Evolutionary conservation across 768 basidiomycete genomes (phyloP).

Genomic region (Trametes cinnabarina): DNA sequence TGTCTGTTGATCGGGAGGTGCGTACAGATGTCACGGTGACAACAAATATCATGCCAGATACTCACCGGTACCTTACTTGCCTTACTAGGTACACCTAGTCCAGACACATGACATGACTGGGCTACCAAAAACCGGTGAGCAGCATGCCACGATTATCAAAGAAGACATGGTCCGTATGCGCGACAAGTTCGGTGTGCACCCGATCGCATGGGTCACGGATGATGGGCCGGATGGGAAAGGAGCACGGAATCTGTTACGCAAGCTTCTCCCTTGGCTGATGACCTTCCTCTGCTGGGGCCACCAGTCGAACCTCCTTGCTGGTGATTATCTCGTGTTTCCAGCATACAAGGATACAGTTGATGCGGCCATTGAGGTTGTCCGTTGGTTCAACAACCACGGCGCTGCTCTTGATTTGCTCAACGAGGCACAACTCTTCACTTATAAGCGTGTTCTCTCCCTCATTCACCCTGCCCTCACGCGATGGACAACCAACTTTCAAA

Average conservation of each 20-base stretch:
- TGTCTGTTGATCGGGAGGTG: constrained; percentile 16
- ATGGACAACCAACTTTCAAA: constrained; percentile 21
- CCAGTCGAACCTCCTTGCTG: constrained; percentile 30
- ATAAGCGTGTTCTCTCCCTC: background rate
- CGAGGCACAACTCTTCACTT: constrained; percentile 7
- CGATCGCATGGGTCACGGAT: constrained; percentile 11
- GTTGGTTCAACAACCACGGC: constrained; percentile 32
- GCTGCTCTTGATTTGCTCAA: constrained; percentile 20
- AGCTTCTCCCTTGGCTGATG: background rate
- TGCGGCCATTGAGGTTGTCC: constrained; percentile 21
- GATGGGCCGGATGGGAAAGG: constrained; percentile 22
- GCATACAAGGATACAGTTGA: background rate
- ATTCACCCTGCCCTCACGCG: constrained; percentile 17
- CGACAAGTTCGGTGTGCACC: background rate
- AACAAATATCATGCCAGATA: too few relatives aligned
- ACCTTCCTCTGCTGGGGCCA: constrained; percentile 21
- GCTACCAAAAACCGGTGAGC: constrained; percentile 14
- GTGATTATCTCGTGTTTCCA: constrained; percentile 22
- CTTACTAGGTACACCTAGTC: constrained; percentile 10
- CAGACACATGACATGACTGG: constrained; percentile 13
- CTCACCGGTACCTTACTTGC: too few relatives aligned
- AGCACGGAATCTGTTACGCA: constrained; percentile 1
- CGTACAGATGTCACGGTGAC: background rate
- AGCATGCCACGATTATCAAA: constrained; percentile 6
- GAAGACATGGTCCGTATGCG: constrained; percentile 11